phyloP scores from a whole-genome alignment of 345 rosid genomes.

The Ceriops tagal region DNA sequence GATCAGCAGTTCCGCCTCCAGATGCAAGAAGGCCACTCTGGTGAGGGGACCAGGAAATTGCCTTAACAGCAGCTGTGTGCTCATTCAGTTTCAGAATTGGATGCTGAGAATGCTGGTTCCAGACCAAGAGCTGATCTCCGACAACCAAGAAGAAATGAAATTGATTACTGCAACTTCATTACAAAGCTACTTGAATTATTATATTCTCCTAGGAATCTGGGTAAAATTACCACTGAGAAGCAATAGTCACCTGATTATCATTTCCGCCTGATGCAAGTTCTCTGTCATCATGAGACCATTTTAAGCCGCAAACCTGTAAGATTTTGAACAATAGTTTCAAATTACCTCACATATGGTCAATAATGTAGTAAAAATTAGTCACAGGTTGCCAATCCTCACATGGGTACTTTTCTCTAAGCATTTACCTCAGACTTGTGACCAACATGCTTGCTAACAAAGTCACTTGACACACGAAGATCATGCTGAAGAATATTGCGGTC shows the following conservation, averaged over 20 bases:
- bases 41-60: constrained; percentile 98
- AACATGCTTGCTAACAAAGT: constrained; percentile 65
- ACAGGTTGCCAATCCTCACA: background rate
- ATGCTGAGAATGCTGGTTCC: constrained; percentile 94
- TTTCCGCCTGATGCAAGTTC: constrained; percentile 99
- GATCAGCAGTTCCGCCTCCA: constrained; percentile 97
- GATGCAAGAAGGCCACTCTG: constrained; percentile 94
- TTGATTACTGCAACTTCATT: too few species aligned
- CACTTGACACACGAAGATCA: constrained; percentile 80
- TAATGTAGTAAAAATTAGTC: background rate
- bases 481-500: constrained; percentile 91
- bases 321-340: constrained; percentile 1
- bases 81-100: constrained; percentile 71
- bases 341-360: background rate
- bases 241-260: constrained; percentile 73
- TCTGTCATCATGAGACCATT: constrained; percentile 96
- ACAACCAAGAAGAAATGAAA: background rate
- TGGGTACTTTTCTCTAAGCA: background rate
- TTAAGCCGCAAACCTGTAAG: constrained; percentile 74
- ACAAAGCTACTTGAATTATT: too few species aligned
- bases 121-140: constrained; percentile 69
- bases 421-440: constrained; percentile 94
- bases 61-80: constrained; percentile 98
- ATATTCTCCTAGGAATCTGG: too few species aligned
- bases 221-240: too few species aligned